phyloP scores from a whole-genome alignment of 2,329 filamentous ascomycete genomes.

The Anisogramma anomala region DNA sequence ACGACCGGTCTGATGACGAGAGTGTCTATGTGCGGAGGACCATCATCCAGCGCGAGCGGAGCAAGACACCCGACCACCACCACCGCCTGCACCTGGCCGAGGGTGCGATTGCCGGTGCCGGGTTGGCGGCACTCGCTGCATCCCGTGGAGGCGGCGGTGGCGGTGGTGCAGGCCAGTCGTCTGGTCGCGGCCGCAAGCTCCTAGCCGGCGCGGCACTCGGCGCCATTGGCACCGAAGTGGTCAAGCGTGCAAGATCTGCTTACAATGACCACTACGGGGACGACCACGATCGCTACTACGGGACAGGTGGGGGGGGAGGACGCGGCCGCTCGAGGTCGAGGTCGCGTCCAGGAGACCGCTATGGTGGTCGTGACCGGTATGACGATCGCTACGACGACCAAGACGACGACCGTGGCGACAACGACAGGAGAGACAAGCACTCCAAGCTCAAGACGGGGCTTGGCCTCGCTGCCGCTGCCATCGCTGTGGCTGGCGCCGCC shows the following conservation, averaged over 20 bases:
- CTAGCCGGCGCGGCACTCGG: constrained; percentile 51
- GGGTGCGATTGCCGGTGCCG: constrained; percentile 53
- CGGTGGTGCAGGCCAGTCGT: constrained; percentile 27
- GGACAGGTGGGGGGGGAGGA: constrained; percentile 24
- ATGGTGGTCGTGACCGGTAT: background rate
- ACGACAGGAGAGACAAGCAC: constrained; percentile 23
- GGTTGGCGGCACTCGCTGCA: constrained; percentile 46
- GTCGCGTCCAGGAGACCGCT: constrained; percentile 23
- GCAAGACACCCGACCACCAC: constrained; percentile 35
- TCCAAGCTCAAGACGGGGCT: constrained; percentile 48
- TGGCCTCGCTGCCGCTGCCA: constrained; percentile 50
- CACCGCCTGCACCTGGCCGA: constrained; percentile 50
- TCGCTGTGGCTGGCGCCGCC: constrained; percentile 53
- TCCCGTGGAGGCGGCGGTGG: constrained; percentile 41
- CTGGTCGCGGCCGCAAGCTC: constrained; percentile 46
- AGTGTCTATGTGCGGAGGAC: constrained; percentile 33
- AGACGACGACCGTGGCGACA: constrained; percentile 2
- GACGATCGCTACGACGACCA: constrained; percentile 4
- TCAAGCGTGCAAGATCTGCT: constrained; percentile 48
- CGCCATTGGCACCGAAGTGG: constrained; percentile 49
- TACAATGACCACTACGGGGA: constrained; percentile 43
- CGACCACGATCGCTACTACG: constrained; percentile 25
- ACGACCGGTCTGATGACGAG: constrained; percentile 28
- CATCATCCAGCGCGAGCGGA: constrained; percentile 39
- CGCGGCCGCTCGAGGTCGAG: constrained; percentile 26